Evolutionary conservation across 2,329 filamentous ascomycete genomes (phyloP).

Genomic region (Ophiosphaerella korrae): DNA sequence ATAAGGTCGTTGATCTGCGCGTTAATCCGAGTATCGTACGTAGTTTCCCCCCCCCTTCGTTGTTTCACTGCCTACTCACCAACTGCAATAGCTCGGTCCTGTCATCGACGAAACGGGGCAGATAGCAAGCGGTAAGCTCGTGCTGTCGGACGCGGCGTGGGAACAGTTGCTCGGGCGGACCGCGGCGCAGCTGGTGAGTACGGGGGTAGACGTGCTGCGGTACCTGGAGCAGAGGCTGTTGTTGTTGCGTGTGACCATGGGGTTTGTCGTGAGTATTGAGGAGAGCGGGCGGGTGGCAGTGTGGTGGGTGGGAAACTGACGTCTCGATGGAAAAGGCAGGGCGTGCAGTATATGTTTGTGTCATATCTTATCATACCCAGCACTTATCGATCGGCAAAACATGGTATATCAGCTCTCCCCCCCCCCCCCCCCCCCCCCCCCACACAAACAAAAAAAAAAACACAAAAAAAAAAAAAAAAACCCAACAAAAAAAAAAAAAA

Average conservation of each 20-base stretch:
- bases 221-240: constrained; percentile 58
- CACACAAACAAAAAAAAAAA: too few species aligned
- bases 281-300: constrained; percentile 37
- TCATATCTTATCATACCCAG: too few species aligned
- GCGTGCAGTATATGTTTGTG: too few species aligned
- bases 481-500: neutral
- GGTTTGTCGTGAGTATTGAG: constrained; percentile 59
- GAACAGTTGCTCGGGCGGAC: constrained; percentile 54
- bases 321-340: neutral
- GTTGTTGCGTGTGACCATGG: constrained; percentile 59
- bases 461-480: too few species aligned
- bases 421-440: too few species aligned
- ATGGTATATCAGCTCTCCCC: too few species aligned
- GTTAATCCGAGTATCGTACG: constrained; percentile 52
- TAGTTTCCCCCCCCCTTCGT: neutral
- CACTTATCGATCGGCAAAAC: too few species aligned
- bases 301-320: constrained; percentile 37
- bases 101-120: constrained; percentile 62
- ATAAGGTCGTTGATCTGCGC: constrained; percentile 40
- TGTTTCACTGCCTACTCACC: too few species aligned
- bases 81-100: constrained; percentile 43
- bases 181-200: constrained; percentile 50
- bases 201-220: constrained; percentile 49
- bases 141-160: constrained; percentile 62
- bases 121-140: constrained; percentile 57